Conservation (phyloP, 495 filamentous ascomycete genomes). For the Aspergillus heteromorphus region DNA sequence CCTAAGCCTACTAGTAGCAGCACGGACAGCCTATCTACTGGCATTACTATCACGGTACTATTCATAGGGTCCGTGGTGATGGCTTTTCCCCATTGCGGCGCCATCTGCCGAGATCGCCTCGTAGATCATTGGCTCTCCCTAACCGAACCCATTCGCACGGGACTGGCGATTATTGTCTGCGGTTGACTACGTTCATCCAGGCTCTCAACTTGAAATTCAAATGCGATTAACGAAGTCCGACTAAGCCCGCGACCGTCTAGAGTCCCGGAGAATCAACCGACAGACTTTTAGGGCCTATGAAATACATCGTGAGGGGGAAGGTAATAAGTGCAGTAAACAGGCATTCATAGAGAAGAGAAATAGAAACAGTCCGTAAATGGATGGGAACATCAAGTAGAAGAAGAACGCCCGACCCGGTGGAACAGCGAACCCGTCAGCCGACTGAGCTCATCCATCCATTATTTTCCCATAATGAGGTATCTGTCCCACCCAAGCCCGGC, state of each 20-base stretch:
- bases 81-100: neutral
- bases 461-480: neutral
- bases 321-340: neutral
- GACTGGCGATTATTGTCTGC: no score
- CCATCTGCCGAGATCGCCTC: neutral
- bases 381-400: conserved; percentile 13
- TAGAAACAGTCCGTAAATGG: conserved; percentile 16
- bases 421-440: neutral
- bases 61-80: neutral
- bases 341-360: conserved; percentile 13
- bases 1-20: neutral
- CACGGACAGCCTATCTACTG: neutral
- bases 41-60: neutral
- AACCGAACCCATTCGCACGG: neutral
- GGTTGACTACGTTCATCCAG: no score
- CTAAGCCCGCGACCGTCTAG: neutral
- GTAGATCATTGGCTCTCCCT: neutral
- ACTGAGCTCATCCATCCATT: neutral
- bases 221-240: conserved; percentile 18
- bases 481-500: conserved; percentile 1
- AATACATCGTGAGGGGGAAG: conserved; percentile 25
- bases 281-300: conserved; percentile 17
- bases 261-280: conserved; percentile 6
- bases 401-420: conserved; percentile 12
- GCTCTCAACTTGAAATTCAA: conserved; percentile 5